Evolutionary conservation across 352 stramenopile genomes (phyloP), one percentile per base, ranked within the genome.

Genomic region (Thraustochytrium striatum): DNA sequence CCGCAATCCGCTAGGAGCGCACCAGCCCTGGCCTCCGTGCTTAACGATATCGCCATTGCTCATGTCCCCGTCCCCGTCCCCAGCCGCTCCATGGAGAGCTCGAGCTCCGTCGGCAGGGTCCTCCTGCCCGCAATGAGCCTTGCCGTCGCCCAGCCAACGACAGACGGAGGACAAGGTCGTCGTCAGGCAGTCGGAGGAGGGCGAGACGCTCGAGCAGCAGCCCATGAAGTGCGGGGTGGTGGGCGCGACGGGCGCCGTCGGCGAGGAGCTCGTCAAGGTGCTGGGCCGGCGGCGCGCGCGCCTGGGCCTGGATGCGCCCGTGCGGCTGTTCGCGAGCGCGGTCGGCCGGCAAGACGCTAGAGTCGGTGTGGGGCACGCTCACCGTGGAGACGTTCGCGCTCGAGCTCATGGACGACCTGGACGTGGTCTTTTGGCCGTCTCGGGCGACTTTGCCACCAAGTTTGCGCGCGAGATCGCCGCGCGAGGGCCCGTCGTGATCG

Each of bases 341-440:
- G 43, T 97, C 90, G 41, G 93, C 94, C 3, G 95, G 96, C 68
- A 96, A 93, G 72, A 88, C 86, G 38, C 88, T 97, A 21, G 75
- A 88, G 11, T 96, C 86, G 33, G 85, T 86, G 30, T 97, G 96
- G 81, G 94, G 95, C 11, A 86, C 94, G 25, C 83, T 98, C 53
- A 88, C 86, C n/a, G 95, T 98, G 81, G 91, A 98, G 85, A 84
- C 97, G 39, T 99, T 98, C 86, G 91, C 88, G 30, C 87, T 98
- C n/a, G 91, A 93, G 41, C 90, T 90, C 39, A 93, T 92, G 5
- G 83, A 88, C 57, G 91, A 95, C 83, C 92, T 96, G 61, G 94
- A 98, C 87, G 95, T 98, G 55, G 90, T 98, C 5, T 98, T 99
- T 86, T 98, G 72, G 95, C 96, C 3, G 96, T 98, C 43, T 95